These are phyloP conservation scores for Fusarium sp. DNA, from an alignment of 2,329 filamentous ascomycete species.

Conservation along the genomic window DNA sequence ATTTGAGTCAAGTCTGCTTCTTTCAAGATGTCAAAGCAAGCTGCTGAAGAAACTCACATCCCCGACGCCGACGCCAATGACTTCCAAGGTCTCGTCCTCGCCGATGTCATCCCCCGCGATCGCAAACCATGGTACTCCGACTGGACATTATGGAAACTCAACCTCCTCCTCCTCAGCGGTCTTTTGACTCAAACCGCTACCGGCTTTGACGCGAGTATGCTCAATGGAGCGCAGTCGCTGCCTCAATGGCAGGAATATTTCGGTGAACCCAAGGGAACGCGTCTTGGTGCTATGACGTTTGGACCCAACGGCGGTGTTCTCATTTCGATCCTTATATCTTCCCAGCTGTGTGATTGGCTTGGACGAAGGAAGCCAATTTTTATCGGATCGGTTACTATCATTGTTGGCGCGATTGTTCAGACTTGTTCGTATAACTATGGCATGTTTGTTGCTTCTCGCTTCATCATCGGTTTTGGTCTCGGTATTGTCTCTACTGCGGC, in stretches of 20 bases:
- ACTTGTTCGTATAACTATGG: conserved; percentile 44
- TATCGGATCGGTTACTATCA: conserved; percentile 42
- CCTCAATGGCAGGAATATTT: conserved; percentile 46
- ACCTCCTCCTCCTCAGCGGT: conserved; percentile 45
- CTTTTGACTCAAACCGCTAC: conserved; percentile 46
- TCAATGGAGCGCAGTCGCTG: conserved; percentile 48
- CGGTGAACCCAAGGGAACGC: conserved; percentile 41
- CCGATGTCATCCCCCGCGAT: conserved; percentile 35
- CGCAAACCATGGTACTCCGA: conserved; percentile 39
- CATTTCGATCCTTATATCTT: conserved; percentile 39
- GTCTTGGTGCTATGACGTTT: conserved; percentile 46
- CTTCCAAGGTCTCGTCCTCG: conserved; percentile 39
- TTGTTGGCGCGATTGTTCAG: conserved; percentile 44
- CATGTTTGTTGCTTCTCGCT: conserved; percentile 49
- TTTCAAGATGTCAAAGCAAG: conserved; percentile 14
- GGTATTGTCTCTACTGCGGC: conserved; percentile 45
- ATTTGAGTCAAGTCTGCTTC: background rate
- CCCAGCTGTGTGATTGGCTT: conserved; percentile 43
- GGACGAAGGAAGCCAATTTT: conserved; percentile 43
- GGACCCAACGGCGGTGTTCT: conserved; percentile 38
- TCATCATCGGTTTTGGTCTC: conserved; percentile 55
- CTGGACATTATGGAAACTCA: conserved; percentile 44
- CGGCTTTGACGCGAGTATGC: conserved; percentile 48
- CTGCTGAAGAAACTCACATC: conserved; percentile 13
- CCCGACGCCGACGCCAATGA: conserved; percentile 26